phyloP scores from a whole-genome alignment of 2,329 filamentous ascomycete species.

The Fusarium poae region DNA sequence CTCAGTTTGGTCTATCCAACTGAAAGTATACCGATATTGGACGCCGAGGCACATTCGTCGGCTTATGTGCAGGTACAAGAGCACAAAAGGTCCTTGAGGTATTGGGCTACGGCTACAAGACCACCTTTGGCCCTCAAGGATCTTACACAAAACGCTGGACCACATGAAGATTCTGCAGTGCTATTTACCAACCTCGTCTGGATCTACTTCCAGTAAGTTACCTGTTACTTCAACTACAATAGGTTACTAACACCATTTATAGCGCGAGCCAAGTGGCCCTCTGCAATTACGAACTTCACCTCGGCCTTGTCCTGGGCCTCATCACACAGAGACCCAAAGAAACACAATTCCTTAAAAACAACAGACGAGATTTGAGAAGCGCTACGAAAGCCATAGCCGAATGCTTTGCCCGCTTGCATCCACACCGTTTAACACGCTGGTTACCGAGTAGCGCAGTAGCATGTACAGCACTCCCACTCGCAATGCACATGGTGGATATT shows the following conservation, averaged over 20 bases:
- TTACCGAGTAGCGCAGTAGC: slow-evolving; percentile 42
- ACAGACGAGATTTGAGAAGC: slow-evolving; percentile 29
- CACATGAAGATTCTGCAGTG: slow-evolving; percentile 29
- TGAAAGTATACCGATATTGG: slow-evolving; percentile 24
- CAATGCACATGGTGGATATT: slow-evolving; percentile 39
- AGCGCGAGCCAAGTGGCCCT: slow-evolving; percentile 37
- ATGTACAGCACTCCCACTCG: slow-evolving; percentile 39
- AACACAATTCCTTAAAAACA: slow-evolving; percentile 32
- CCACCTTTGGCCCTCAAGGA: slow-evolving; percentile 31
- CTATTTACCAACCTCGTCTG: slow-evolving; percentile 41
- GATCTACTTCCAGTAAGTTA: slow-evolving; percentile 42
- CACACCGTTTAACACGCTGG: slow-evolving; percentile 28
- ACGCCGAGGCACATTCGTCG: slow-evolving; percentile 21
- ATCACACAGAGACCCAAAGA: slow-evolving; percentile 15
- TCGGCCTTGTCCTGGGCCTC: slow-evolving; percentile 29
- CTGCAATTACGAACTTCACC: slow-evolving; percentile 38
- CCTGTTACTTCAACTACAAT: fast-evolving
- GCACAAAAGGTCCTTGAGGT: slow-evolving; percentile 11
- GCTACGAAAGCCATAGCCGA: slow-evolving; percentile 37
- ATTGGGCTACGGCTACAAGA: slow-evolving; percentile 26
- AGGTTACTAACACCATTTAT: neutral
- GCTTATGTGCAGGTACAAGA: slow-evolving; percentile 32
- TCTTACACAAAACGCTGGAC: slow-evolving; percentile 1
- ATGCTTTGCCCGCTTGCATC: slow-evolving; percentile 27
- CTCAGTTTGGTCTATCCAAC: slow-evolving; percentile 35